Evolutionary conservation across 2,329 filamentous ascomycete genomes (phyloP).

Genomic region (Trichoderma afroharzianum): DNA sequence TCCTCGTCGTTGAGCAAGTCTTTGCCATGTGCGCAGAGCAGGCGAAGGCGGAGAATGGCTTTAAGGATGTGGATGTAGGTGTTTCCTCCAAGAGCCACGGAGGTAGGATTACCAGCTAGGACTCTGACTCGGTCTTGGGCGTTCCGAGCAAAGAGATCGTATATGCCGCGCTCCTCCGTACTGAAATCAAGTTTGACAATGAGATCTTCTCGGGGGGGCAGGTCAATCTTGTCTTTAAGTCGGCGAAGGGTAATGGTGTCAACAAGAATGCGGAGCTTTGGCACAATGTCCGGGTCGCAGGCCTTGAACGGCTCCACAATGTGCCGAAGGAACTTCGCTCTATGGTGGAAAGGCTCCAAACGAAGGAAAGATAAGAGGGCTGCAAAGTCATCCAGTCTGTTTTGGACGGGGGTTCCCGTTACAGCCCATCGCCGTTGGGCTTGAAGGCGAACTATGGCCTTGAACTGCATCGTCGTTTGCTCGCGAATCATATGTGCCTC

Average conservation of each 20-base stretch:
- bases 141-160: conserved; percentile 79
- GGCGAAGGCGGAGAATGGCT: conserved; percentile 80
- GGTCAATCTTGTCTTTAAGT: conserved; percentile 83
- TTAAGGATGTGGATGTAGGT: conserved; percentile 94
- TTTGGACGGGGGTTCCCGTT: conserved; percentile 95
- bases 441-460: conserved; percentile 75
- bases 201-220: conserved; percentile 70
- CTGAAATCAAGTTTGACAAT: conserved; percentile 73
- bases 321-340: conserved; percentile 68
- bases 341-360: conserved; percentile 79
- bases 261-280: conserved; percentile 82
- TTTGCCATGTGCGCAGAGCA: conserved; percentile 91
- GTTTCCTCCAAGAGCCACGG: conserved; percentile 70
- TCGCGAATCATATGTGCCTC: conserved; percentile 95
- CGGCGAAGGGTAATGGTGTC: conserved; percentile 92
- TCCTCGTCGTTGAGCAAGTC: conserved; percentile 85
- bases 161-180: conserved; percentile 69
- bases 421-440: conserved; percentile 89
- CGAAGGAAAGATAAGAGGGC: conserved; percentile 83
- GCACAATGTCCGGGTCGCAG: conserved; percentile 77
- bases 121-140: conserved; percentile 76
- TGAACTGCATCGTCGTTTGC: conserved; percentile 74
- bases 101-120: conserved; percentile 56
- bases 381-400: conserved; percentile 84
- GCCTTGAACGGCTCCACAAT: conserved; percentile 85